These are phyloP conservation scores for Pyricularia sp. DNA, from an alignment of 2,329 filamentous ascomycete species.

Conservation along the genomic window DNA sequence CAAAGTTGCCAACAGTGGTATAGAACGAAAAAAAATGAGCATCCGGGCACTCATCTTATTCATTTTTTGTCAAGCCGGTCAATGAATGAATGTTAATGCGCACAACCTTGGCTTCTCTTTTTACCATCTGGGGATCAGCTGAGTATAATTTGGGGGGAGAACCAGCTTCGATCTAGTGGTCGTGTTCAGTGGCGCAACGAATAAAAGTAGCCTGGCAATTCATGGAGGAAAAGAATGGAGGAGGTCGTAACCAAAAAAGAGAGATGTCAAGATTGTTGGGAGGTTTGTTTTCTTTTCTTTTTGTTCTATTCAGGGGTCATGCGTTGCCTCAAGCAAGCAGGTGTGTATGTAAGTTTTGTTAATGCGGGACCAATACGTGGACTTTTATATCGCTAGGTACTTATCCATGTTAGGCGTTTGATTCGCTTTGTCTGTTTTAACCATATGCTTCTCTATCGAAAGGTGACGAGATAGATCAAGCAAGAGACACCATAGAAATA, in stretches of 20 bases:
- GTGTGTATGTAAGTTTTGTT: not conserved
- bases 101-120: not conserved
- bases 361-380: not conserved
- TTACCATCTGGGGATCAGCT: not conserved
- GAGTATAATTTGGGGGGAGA: not conserved
- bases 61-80: not conserved
- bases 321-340: not conserved
- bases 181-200: not conserved
- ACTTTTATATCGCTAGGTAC: not conserved
- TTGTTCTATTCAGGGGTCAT: conserved; percentile 2
- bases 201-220: not conserved
- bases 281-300: not conserved
- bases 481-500: not conserved
- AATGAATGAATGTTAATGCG: not conserved
- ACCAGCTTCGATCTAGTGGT: conserved; percentile 4
- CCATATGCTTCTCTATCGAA: not conserved
- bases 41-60: not conserved
- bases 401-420: not conserved
- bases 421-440: not conserved
- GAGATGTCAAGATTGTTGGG: not conserved
- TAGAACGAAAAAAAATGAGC: not conserved
- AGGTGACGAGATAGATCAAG: not conserved
- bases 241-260: not conserved
- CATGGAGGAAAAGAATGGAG: not conserved
- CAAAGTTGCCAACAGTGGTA: not conserved